These are phyloP conservation scores for Cynanchum wilfordii DNA, from an alignment of 257 asterid species.

Conservation along the genomic window DNA sequence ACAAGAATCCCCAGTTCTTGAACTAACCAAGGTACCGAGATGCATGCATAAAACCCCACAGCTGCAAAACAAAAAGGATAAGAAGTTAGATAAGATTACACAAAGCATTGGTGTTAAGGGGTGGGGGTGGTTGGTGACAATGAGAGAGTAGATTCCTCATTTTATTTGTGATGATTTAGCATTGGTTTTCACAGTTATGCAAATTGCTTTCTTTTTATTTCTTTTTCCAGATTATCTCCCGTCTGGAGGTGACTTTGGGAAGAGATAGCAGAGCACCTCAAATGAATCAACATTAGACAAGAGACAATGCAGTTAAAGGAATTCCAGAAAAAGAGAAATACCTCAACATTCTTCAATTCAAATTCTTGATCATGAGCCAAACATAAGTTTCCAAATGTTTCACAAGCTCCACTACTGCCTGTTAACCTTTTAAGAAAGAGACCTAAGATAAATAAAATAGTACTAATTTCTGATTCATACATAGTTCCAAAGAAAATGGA, in stretches of 20 bases:
- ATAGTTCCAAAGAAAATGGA: background rate
- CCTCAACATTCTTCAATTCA: conserved; percentile 85
- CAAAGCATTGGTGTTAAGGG: too few species aligned
- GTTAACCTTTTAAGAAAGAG: conserved; percentile 42
- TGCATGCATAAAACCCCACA: conserved; percentile 85
- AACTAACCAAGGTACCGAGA: conserved; percentile 51
- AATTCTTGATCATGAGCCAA: conserved; percentile 85
- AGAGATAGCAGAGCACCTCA: background rate
- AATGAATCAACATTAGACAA: background rate
- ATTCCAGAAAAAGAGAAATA: conserved; percentile 12
- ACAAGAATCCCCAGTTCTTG: conserved; percentile 9
- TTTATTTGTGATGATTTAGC: too few species aligned
- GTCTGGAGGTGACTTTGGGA: too few species aligned
- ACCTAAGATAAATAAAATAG: conserved; percentile 1
- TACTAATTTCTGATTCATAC: background rate
- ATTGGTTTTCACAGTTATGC: too few species aligned
- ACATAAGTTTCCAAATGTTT: conserved; percentile 84
- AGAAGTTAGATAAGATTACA: background rate
- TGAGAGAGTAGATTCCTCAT: too few species aligned
- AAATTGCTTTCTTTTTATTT: background rate
- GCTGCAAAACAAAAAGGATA: conserved; percentile 42
- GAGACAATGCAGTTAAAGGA: background rate
- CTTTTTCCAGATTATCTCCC: too few species aligned
- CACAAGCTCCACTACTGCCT: conserved; percentile 90
- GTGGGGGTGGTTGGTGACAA: too few species aligned